These are phyloP conservation scores for Aspergillus sp. DNA, from an alignment of 2,329 filamentous ascomycete genomes.

Conservation along the genomic window DNA sequence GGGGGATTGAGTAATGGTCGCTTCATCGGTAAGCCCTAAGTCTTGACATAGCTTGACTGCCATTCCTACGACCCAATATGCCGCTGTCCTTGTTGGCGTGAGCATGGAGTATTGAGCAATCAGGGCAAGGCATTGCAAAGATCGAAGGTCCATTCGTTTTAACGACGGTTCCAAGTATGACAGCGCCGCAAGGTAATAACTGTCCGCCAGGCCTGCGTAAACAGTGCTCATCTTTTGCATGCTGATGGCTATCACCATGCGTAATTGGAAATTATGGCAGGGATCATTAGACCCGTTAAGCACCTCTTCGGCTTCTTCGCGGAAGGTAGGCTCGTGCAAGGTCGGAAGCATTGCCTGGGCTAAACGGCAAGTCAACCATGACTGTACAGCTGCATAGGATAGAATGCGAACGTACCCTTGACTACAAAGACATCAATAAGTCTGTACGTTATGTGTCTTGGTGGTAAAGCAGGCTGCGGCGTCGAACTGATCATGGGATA, in stretches of 20 bases:
- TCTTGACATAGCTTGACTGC: conserved; percentile 87
- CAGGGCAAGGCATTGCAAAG: conserved; percentile 83
- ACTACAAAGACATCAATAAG: conserved; percentile 83
- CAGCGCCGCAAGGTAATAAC: conserved; percentile 90
- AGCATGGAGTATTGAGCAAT: conserved; percentile 90
- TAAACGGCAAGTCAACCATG: conserved; percentile 42
- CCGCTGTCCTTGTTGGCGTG: conserved; percentile 86
- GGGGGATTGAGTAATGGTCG: conserved; percentile 71
- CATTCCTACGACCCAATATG: conserved; percentile 90
- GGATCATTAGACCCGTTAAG: conserved; percentile 74
- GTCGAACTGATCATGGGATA: conserved; percentile 88
- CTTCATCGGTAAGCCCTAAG: conserved; percentile 82
- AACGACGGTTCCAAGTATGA: conserved; percentile 80
- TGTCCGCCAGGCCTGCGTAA: conserved; percentile 91
- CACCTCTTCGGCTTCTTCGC: conserved; percentile 75
- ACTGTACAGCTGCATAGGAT: neutral
- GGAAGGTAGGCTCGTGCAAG: conserved; percentile 80
- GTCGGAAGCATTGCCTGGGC: conserved; percentile 87
- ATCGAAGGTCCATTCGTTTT: conserved; percentile 83
- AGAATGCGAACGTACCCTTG: conserved; percentile 61
- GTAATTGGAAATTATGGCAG: conserved; percentile 83
- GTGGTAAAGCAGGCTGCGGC: conserved; percentile 74
- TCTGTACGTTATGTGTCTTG: conserved; percentile 70
- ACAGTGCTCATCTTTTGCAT: conserved; percentile 87
- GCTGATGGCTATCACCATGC: conserved; percentile 92